phyloP scores from a whole-genome alignment of 2,329 filamentous ascomycete species.

The Alternaria arbusti region DNA sequence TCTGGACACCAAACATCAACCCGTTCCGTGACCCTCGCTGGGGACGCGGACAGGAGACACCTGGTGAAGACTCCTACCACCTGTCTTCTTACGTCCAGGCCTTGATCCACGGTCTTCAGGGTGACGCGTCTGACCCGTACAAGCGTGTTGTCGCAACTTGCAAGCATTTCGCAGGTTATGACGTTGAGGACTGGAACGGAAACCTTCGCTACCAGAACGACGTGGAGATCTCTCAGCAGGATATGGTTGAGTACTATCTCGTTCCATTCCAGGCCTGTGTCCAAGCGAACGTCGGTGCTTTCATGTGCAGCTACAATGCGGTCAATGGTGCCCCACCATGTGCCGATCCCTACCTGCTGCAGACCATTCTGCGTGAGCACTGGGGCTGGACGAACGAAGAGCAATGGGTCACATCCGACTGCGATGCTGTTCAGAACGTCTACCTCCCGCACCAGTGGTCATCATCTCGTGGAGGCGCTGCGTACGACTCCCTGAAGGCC shows the following conservation, averaged over 20 bases:
- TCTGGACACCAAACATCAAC: conserved; percentile 73
- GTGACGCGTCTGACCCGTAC: conserved; percentile 41
- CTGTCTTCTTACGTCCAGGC: conserved; percentile 60
- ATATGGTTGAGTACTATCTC: conserved; percentile 72
- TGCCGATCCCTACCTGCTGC: conserved; percentile 67
- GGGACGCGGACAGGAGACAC: conserved; percentile 61
- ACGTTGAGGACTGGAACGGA: conserved; percentile 43
- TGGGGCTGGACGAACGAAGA: conserved; percentile 69
- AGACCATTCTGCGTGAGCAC: conserved; percentile 68
- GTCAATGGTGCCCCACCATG: conserved; percentile 72
- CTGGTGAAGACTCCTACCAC: conserved; percentile 63
- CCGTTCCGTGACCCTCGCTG: conserved; percentile 68
- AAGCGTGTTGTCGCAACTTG: conserved; percentile 39
- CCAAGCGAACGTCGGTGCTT: conserved; percentile 53
- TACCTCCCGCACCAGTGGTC: conserved; percentile 57
- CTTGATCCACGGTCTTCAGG: conserved; percentile 63
- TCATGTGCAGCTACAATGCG: conserved; percentile 64
- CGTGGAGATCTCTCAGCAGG: conserved; percentile 64
- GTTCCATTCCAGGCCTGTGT: conserved; percentile 65
- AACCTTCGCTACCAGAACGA: conserved; percentile 58
- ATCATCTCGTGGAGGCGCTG: conserved; percentile 32
- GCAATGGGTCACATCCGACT: conserved; percentile 70
- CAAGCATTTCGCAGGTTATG: conserved; percentile 50
- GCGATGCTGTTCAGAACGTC: conserved; percentile 67
- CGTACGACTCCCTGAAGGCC: conserved; percentile 33